Conservation (phyloP, 2,329 filamentous ascomycete genomes). For the Cercospora beticola region DNA sequence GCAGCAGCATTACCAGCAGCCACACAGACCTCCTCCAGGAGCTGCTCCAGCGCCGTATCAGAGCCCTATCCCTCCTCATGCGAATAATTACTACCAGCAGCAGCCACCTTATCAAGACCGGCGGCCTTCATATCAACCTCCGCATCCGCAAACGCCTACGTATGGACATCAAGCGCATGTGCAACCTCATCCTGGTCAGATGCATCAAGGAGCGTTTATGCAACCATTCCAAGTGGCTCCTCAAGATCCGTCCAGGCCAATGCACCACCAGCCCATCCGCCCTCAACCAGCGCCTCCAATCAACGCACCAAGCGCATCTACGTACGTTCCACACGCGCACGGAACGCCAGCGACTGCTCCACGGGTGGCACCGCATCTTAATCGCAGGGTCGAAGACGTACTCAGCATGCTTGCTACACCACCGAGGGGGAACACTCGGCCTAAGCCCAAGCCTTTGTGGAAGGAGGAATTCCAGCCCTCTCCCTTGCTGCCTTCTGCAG, state of each 20-base stretch:
- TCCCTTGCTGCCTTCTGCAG: constrained; percentile 19
- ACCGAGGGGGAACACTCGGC: constrained; percentile 13
- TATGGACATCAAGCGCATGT: constrained; percentile 38
- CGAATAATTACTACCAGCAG: constrained; percentile 36
- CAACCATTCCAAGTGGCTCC: constrained; percentile 50
- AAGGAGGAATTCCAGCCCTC: constrained; percentile 33
- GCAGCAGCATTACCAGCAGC: constrained; percentile 30
- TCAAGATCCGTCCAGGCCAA: constrained; percentile 41
- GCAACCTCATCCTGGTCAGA: constrained; percentile 15
- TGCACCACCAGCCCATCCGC: constrained; percentile 25
- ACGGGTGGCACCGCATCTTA: constrained; percentile 22
- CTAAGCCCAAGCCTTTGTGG: constrained; percentile 29
- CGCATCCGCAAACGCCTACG: constrained; percentile 32
- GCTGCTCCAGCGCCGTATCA: constrained; percentile 26
- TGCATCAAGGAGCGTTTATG: constrained; percentile 43
- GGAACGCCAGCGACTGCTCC: constrained; percentile 31
- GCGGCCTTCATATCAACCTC: constrained; percentile 32
- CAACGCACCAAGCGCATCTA: constrained; percentile 12
- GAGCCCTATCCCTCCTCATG: constrained; percentile 31
- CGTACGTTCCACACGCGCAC: constrained; percentile 21
- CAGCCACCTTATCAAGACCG: constrained; percentile 29
- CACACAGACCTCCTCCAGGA: constrained; percentile 22
- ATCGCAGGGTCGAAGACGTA: constrained; percentile 27
- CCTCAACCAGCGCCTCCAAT: constrained; percentile 18
- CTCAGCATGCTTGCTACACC: constrained; percentile 34